Base-by-base conservation (phyloP, 1,284 basidiomycete species). In the Melampsora larici-populina region DNA sequence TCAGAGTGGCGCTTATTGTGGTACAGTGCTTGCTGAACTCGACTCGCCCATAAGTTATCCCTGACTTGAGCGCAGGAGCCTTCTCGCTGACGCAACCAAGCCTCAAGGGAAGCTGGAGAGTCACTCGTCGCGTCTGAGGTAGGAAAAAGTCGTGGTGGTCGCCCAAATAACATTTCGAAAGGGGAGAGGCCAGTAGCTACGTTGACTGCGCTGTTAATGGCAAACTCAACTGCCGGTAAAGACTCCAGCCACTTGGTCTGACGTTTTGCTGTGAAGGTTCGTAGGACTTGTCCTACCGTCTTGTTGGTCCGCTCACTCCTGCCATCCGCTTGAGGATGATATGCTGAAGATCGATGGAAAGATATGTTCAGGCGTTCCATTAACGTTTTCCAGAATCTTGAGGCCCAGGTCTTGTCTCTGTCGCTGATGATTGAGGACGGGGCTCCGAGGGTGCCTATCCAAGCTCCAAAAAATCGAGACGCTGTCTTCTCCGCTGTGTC, bases 311-410 rank as follows among this genome's bases (percentile, higher is more conserved):
- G n/a, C n/a, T n/a, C n/a, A n/a, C n/a, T n/a, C n/a, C n/a, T n/a
- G n/a, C n/a, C n/a, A n/a, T n/a, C n/a, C n/a, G n/a, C n/a, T n/a
- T n/a, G n/a, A n/a, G n/a, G n/a, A n/a, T n/a, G n/a, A n/a, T n/a
- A n/a, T n/a, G 81, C 77, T 0, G 81, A 76, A 0, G 79, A 81
- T 18, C 51, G 75, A 66, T 33, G 69, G 36, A 78, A 74, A 46
- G 58, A 79, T 6, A 82, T 66, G 6, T 81, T 82, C 0, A 81
- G 63, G 5, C 80, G 66, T 9, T 31, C 24, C 63, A 81, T 79
- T 0, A 83, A 78, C 0, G 76, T 64, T 0, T 70, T 55, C 83
- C 83, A 84, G 68, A 84, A 83, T 15, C 63, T 24, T 6, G 80
- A 79, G 0, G 79, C 75, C 69, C 82, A 84, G 2, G 81, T 79